Conservation (phyloP, 345 rosid species). For the Nasturtium officinale region DNA sequence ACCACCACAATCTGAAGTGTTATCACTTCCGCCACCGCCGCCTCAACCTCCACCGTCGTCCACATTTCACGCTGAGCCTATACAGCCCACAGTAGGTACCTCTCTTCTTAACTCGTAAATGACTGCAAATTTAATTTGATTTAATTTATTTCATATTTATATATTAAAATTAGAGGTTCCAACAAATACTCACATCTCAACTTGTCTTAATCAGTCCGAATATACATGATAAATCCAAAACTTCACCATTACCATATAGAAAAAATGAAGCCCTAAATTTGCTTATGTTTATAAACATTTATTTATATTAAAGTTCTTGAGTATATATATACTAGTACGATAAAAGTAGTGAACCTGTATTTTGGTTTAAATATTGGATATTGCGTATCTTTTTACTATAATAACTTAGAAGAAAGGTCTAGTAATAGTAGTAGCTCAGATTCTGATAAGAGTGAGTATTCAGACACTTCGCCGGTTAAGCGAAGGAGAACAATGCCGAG, state of each 20-base stretch:
- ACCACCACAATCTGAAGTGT: conserved; percentile 25
- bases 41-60: conserved; percentile 27
- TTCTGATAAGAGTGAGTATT: conserved; percentile 56
- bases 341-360: background rate
- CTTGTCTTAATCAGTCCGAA: background rate
- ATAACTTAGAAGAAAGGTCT: background rate
- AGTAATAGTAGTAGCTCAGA: background rate
- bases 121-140: background rate
- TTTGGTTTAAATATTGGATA: background rate
- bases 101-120: conserved; percentile 19
- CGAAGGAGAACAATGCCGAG: conserved; percentile 41
- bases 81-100: conserved; percentile 55
- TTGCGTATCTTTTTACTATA: background rate
- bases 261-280: conserved; percentile 17
- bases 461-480: conserved; percentile 61
- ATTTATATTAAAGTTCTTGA: background rate
- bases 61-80: conserved; percentile 27
- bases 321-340: too few relatives aligned
- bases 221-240: background rate
- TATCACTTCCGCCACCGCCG: conserved; percentile 12
- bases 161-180: background rate
- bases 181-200: background rate
- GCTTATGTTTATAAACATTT: background rate
- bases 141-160: background rate
- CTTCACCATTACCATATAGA: background rate